Percentiles rank a stretch among this genome's conserved stretches.
Conservation (phyloP, 345 rosid genomes). For the Triadica sebifera region DNA sequence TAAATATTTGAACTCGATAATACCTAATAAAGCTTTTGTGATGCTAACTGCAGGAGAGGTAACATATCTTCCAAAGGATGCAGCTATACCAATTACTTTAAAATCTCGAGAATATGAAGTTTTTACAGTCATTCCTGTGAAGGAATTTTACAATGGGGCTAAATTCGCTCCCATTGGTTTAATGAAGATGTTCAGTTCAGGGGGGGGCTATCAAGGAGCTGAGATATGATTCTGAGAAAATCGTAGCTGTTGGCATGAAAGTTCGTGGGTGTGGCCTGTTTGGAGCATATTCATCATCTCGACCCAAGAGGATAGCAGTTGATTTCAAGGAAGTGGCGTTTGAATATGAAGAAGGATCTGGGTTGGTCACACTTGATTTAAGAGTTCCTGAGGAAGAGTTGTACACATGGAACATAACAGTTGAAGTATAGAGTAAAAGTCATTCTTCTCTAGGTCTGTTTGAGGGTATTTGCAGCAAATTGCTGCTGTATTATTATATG, state of each 20-base stretch:
- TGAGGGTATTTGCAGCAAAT: no score
- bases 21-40: not conserved
- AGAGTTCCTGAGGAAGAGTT: constrained; percentile 45
- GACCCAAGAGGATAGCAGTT: constrained; percentile 39
- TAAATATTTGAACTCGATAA: not conserved
- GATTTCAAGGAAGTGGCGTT: constrained; percentile 41
- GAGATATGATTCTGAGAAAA: constrained; percentile 27
- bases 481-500: not conserved
- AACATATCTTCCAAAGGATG: constrained; percentile 50
- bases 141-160: constrained; percentile 37
- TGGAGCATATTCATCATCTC: constrained; percentile 48
- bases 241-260: constrained; percentile 28
- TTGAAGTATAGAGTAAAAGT: constrained; percentile 12
- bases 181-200: constrained; percentile 55
- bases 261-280: constrained; percentile 49
- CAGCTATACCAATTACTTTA: constrained; percentile 55
- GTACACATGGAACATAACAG: constrained; percentile 48
- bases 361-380: constrained; percentile 42
- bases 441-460: not conserved
- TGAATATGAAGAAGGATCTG: constrained; percentile 34
- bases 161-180: constrained; percentile 51
- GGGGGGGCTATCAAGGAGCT: constrained; percentile 53
- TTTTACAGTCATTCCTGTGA: constrained; percentile 56
- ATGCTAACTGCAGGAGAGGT: constrained; percentile 48
- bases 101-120: constrained; percentile 56